Conservation (phyloP, 73 alveolate genomes). For the Paramecium caudatum region DNA sequence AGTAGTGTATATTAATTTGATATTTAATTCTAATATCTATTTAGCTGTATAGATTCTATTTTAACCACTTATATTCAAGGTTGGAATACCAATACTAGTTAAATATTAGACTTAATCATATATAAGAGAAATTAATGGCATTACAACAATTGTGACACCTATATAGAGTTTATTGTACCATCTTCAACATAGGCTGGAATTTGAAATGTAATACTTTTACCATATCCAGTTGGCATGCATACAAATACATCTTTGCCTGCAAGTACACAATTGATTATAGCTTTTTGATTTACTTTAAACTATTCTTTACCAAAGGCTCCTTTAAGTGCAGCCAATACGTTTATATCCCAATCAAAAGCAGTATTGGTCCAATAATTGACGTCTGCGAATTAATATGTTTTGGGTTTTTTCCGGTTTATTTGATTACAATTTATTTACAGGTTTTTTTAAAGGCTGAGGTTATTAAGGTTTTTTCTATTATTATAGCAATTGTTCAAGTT, state of each 20-base stretch:
- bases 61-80: constrained; percentile 58
- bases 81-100: constrained; percentile 83
- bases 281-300: constrained; percentile 91
- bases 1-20: constrained; percentile 56
- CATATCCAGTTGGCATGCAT: constrained; percentile 98
- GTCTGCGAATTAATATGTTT: constrained; percentile 61
- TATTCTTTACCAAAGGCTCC: constrained; percentile 86
- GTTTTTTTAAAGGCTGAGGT: constrained; percentile 24
- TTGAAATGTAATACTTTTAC: constrained; percentile 93
- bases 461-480: not conserved
- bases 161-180: constrained; percentile 55
- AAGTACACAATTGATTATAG: constrained; percentile 90
- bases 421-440: constrained; percentile 43
- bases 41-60: not conserved
- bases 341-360: constrained; percentile 84
- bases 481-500: constrained; percentile 1
- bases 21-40: constrained; percentile 16
- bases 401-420: constrained; percentile 25
- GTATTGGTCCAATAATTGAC: constrained; percentile 37
- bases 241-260: constrained; percentile 94
- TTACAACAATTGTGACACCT: constrained; percentile 87
- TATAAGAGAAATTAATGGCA: constrained; percentile 94
- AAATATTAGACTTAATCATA: constrained; percentile 87
- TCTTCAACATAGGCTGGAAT: constrained; percentile 89
- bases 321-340: constrained; percentile 80